These are phyloP conservation scores for Aspergillus bombycis DNA, from an alignment of 2,329 filamentous ascomycete species.

Conservation along the genomic window DNA sequence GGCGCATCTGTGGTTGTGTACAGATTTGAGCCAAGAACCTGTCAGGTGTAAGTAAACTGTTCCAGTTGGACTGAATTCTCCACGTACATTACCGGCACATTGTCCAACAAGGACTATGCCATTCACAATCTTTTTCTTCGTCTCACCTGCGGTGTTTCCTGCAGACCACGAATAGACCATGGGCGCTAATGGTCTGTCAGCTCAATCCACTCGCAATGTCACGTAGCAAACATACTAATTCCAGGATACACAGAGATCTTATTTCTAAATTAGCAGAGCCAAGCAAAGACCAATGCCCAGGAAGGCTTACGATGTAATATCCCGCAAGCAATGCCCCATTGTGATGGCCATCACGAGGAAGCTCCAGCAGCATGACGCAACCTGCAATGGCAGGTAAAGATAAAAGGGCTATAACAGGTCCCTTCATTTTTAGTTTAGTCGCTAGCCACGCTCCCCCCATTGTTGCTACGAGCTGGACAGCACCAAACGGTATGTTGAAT, in stretches of 20 bases:
- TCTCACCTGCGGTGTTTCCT: slow-evolving; percentile 65
- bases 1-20: slow-evolving; percentile 66
- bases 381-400: slow-evolving; percentile 62
- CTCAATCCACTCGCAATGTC: background rate
- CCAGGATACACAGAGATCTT: slow-evolving; percentile 63
- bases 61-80: background rate
- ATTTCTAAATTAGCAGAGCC: background rate
- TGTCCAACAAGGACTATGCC: slow-evolving; percentile 67
- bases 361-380: slow-evolving; percentile 56
- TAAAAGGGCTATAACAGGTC: slow-evolving; percentile 56
- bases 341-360: slow-evolving; percentile 51
- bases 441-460: slow-evolving; percentile 61
- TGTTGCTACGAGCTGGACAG: slow-evolving; percentile 63
- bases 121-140: slow-evolving; percentile 69
- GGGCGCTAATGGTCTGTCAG: slow-evolving; percentile 50
- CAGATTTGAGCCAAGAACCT: slow-evolving; percentile 65
- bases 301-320: slow-evolving; percentile 54
- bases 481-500: slow-evolving; percentile 65
- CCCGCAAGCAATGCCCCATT: slow-evolving; percentile 58
- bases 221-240: slow-evolving; percentile 46
- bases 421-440: slow-evolving; percentile 59
- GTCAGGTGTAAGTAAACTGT: background rate
- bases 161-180: slow-evolving; percentile 73
- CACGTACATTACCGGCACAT: slow-evolving; percentile 61
- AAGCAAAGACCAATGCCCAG: slow-evolving; percentile 5